Conservation (phyloP, 2,329 filamentous ascomycete species). For the Penicillium sp. region DNA sequence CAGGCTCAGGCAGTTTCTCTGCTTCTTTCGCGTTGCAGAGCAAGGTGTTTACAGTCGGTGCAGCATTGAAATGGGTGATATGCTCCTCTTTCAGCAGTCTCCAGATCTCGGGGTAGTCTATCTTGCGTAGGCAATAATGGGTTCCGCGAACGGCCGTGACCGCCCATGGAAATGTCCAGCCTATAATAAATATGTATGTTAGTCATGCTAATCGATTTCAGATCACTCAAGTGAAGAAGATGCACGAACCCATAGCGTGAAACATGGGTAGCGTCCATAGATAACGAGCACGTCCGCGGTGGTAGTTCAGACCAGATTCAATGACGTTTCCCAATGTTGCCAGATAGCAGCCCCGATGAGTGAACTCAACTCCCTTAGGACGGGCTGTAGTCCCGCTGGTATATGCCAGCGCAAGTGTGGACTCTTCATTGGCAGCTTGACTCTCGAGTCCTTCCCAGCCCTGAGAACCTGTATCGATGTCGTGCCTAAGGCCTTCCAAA, state of each 20-base stretch:
- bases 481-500: constrained; percentile 73
- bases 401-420: constrained; percentile 82
- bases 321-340: constrained; percentile 82
- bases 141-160: constrained; percentile 93
- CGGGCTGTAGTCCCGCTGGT: constrained; percentile 89
- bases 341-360: constrained; percentile 82
- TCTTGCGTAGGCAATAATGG: constrained; percentile 89
- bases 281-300: constrained; percentile 71
- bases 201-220: background rate
- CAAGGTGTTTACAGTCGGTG: constrained; percentile 93
- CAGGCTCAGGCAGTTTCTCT: constrained; percentile 64
- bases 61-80: constrained; percentile 94
- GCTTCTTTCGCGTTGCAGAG: constrained; percentile 80
- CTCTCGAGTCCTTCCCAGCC: constrained; percentile 77
- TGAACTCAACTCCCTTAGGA: constrained; percentile 92
- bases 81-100: constrained; percentile 77
- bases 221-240: background rate
- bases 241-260: constrained; percentile 56
- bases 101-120: constrained; percentile 95
- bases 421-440: constrained; percentile 73
- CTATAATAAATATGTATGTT: constrained; percentile 25
- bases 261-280: constrained; percentile 93
- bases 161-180: constrained; percentile 88
- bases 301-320: constrained; percentile 78
- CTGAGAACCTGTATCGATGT: constrained; percentile 61